Conservation (phyloP, 2,329 filamentous ascomycete species). For the Apiospora pterosperma region DNA sequence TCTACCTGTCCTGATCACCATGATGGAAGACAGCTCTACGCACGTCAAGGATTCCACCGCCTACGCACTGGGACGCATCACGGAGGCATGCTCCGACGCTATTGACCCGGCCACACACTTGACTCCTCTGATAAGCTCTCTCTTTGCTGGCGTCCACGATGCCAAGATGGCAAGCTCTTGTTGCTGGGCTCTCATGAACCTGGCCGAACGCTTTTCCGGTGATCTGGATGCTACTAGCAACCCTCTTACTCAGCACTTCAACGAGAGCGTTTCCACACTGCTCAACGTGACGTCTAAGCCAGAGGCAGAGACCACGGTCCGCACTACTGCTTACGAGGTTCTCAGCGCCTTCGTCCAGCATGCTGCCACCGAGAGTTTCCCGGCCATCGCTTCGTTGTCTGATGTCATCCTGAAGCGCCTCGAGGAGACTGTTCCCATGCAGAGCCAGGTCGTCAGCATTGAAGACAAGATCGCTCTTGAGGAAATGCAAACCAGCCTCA, state of each 20-base stretch:
- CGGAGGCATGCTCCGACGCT: constrained; percentile 85
- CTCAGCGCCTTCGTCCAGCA: constrained; percentile 93
- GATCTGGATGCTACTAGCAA: constrained; percentile 76
- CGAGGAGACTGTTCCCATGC: constrained; percentile 84
- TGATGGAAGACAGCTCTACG: constrained; percentile 87
- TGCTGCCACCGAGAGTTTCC: constrained; percentile 80
- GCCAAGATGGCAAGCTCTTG: constrained; percentile 97
- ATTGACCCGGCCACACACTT: constrained; percentile 85
- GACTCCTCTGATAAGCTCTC: constrained; percentile 77
- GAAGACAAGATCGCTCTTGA: constrained; percentile 95
- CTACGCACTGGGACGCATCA: constrained; percentile 93
- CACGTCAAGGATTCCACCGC: constrained; percentile 95
- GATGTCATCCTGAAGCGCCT: constrained; percentile 88
- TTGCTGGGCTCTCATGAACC: constrained; percentile 98
- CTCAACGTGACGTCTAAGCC: constrained; percentile 79
- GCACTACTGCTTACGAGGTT: constrained; percentile 95
- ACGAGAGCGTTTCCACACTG: constrained; percentile 83
- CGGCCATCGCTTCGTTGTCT: constrained; percentile 76
- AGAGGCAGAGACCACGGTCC: constrained; percentile 82
- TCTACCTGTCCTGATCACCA: constrained; percentile 80
- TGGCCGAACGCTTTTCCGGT: constrained; percentile 91
- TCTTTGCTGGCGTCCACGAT: constrained; percentile 87
- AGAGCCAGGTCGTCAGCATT: constrained; percentile 90
- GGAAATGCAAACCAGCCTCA: constrained; percentile 96
- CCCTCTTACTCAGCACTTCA: constrained; percentile 86